Conservation (phyloP, 768 basidiomycete genomes). For the Suillus fuscotomentosus region DNA sequence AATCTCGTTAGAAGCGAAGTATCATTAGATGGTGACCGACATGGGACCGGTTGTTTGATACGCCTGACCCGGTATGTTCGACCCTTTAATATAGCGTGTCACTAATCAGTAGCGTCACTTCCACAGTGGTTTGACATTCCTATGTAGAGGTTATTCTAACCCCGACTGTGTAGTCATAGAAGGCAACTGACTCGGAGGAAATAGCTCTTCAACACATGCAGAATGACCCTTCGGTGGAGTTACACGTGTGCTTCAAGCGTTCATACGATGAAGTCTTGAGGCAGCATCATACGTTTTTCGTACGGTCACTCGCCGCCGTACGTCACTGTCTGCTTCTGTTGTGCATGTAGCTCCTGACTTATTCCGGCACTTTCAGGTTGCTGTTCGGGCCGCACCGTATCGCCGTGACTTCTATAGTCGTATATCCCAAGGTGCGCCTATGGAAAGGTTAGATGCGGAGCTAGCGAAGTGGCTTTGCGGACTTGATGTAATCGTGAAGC, state of each 20-base stretch:
- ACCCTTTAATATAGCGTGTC: slow-evolving; percentile 10
- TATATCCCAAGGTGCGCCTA: slow-evolving; percentile 61
- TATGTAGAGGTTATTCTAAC: slow-evolving; percentile 38
- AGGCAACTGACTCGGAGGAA: neutral
- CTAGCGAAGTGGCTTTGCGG: slow-evolving; percentile 61
- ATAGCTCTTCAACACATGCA: slow-evolving; percentile 64
- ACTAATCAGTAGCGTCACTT: slow-evolving; percentile 5
- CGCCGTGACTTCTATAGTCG: slow-evolving; percentile 62
- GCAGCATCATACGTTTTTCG: slow-evolving; percentile 65
- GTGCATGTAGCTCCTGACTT: neutral
- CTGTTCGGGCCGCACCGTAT: slow-evolving; percentile 60
- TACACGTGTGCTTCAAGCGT: slow-evolving; percentile 67
- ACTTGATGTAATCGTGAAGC: slow-evolving; percentile 53
- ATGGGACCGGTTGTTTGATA: slow-evolving; percentile 62
- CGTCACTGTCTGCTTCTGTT: slow-evolving; percentile 13
- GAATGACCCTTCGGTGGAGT: slow-evolving; percentile 46
- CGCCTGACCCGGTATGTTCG: slow-evolving; percentile 60
- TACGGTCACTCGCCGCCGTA: slow-evolving; percentile 48
- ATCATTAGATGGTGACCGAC: slow-evolving; percentile 36
- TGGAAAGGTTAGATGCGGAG: slow-evolving; percentile 56
- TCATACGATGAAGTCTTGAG: slow-evolving; percentile 68
- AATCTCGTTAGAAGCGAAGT: slow-evolving; percentile 53
- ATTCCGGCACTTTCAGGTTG: slow-evolving; percentile 38
- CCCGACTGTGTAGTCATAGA: neutral
- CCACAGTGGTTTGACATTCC: slow-evolving; percentile 63